Percentiles rank a stretch among this genome's conserved stretches.
phyloP scores from a whole-genome alignment of 1,139 yeast genomes.

The Sugiyamaella japonica region DNA sequence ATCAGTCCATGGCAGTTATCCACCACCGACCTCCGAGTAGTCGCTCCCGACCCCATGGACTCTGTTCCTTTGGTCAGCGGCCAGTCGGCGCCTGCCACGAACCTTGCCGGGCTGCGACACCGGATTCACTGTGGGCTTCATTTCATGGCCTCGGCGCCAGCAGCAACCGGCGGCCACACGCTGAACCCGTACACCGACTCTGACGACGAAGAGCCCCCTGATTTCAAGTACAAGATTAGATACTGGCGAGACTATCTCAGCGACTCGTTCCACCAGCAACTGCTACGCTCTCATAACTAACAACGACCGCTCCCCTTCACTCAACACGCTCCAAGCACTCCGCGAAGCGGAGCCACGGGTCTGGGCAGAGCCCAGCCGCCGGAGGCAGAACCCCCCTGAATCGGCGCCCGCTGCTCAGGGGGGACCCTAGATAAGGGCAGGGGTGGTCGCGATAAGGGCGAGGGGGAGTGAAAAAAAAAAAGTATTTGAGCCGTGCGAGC shows the following conservation, averaged over 20 bases:
- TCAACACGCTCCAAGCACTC: background rate
- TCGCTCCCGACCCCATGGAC: background rate
- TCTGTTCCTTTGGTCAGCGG: background rate
- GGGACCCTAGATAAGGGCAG: background rate
- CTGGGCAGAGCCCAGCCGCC: background rate
- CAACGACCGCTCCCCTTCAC: too few relatives aligned
- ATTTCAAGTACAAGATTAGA: background rate
- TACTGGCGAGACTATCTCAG: background rate
- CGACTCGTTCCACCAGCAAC: background rate
- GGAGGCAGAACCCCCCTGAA: background rate
- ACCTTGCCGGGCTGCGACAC: background rate
- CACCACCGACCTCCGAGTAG: background rate
- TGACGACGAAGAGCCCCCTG: background rate
- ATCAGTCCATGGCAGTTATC: background rate
- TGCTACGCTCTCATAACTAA: too few relatives aligned
- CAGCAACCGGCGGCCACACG: background rate
- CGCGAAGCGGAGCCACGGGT: background rate
- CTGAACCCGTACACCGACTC: constrained; percentile 8
- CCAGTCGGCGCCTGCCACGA: background rate
- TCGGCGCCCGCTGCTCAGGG: too few relatives aligned
- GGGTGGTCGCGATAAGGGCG: constrained; percentile 1
- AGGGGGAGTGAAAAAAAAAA: background rate
- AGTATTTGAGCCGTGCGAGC: background rate
- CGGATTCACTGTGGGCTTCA: background rate
- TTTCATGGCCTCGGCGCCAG: background rate